A percentile compares a stretch with the other conserved stretches of the same genome.
Evolutionary conservation across 371 early-diverging fungal species (phyloP).

Genomic region (Apophysomyces ossiformis): DNA sequence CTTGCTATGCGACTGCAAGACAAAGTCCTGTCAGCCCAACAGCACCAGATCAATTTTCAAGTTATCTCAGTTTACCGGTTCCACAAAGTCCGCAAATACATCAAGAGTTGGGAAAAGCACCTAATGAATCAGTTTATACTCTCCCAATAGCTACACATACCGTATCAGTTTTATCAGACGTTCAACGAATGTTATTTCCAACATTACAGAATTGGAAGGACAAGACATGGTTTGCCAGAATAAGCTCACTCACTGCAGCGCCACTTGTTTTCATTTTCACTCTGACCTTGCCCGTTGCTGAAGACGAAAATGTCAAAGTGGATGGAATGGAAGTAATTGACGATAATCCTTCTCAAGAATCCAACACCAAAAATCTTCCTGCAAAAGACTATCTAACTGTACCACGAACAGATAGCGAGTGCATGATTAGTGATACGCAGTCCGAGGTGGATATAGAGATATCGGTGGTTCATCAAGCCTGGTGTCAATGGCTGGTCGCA

Average conservation of each 20-base stretch:
- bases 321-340: slow-evolving; percentile 43
- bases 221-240: slow-evolving; percentile 56
- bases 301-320: slow-evolving; percentile 41
- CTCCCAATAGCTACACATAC: not conserved
- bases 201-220: slow-evolving; percentile 54
- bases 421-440: slow-evolving; percentile 12
- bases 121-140: not conserved
- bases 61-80: not conserved
- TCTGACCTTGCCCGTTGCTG: slow-evolving; percentile 65
- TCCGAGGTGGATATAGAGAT: slow-evolving; percentile 18
- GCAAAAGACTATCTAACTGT: slow-evolving; percentile 33
- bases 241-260: slow-evolving; percentile 59
- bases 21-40: slow-evolving; percentile 22
- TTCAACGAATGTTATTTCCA: slow-evolving; percentile 53
- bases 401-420: slow-evolving; percentile 13
- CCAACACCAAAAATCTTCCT: not conserved
- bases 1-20: slow-evolving; percentile 35
- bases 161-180: not conserved
- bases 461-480: slow-evolving; percentile 20
- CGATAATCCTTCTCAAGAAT: slow-evolving; percentile 1
- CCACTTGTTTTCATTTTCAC: slow-evolving; percentile 62
- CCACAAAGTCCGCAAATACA: not conserved
- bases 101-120: not conserved
- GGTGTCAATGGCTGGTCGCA: slow-evolving; percentile 52
- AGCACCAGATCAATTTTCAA: not conserved